Base-by-base conservation (phyloP, 441 rosid genomes). In the Kokia cookei region DNA sequence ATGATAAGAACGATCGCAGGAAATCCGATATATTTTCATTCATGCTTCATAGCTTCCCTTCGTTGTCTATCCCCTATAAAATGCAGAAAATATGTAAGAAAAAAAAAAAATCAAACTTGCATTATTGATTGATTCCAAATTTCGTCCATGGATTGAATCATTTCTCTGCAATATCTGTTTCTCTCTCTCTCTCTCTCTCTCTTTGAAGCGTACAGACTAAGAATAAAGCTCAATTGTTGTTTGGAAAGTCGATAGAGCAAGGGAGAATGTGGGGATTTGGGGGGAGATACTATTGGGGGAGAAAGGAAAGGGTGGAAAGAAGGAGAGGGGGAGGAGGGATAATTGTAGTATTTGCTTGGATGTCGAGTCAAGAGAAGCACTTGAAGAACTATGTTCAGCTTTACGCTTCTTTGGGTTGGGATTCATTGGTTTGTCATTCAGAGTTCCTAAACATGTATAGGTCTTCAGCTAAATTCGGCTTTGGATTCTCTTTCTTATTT, bases 341-440 rank as follows among this genome's bases (percentile, higher is more conserved):
- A 40, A 87, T 86, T 40, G 89, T 92, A 80, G 86, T 85, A 17
- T 90, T 92, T 76, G 93, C 96, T 74, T 94, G 97, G 98, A 90
- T 91, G 92, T 91, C 93, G 4, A 91, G 94, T 70, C 87, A 90
- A 77, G 94, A 90, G 77, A 86, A 77, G 69, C 92, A 90, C 76
- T 81, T 91, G 69, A 86, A 83, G 72, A 89, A 71, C 79, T 91
- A 86, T 70, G 83, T 87, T 24, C 75, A 88, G 80, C 93, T 94
- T 37, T 92, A 89, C 66, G 77, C 88, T 27, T 92, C 96, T 51
- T 71, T 89, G 74, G 86, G 84, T 2, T 92, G 93, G 91, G 82
- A 83, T 83, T 92, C 97, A 9, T 88, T 91, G 40, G 87, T 92
- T 74, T 94, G 96, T 70, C 98, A 94, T 78, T 88, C 98, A 35